phyloP scores from a whole-genome alignment of 306 rosid genomes.

The Prosopis cineraria region DNA sequence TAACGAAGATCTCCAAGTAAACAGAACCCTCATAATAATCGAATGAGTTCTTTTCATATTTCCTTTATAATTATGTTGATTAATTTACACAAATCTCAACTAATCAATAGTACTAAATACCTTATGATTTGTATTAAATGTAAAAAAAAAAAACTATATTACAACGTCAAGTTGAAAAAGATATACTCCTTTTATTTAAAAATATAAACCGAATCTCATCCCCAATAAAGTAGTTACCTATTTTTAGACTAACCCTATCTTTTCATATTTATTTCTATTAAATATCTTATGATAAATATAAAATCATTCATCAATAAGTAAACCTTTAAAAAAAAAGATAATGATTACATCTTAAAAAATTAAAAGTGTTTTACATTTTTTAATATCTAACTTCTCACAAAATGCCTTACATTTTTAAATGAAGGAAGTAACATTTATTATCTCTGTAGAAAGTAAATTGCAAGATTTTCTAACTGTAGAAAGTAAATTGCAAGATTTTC shows the following conservation, averaged over 20 bases:
- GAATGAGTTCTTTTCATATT: not conserved
- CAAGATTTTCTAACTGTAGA: constrained; percentile 44
- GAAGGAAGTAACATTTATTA: constrained; percentile 33
- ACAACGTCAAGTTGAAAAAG: constrained; percentile 15
- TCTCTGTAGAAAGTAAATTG: constrained; percentile 25
- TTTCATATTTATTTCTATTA: too few species aligned
- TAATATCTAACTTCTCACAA: too few species aligned
- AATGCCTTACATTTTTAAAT: too few species aligned
- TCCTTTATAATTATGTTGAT: not conserved
- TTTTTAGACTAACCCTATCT: too few species aligned
- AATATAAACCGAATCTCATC: too few species aligned
- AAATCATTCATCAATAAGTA: too few species aligned
- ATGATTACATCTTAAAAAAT: too few species aligned
- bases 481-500: constrained; percentile 22
- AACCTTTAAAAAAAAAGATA: too few species aligned
- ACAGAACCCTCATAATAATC: not conserved
- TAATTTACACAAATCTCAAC: constrained; percentile 15
- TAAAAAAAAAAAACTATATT: constrained; percentile 2
- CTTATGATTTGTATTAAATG: not conserved
- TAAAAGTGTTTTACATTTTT: too few species aligned
- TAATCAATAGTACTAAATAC: not conserved
- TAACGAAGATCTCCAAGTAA: not conserved
- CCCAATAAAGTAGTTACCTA: too few species aligned
- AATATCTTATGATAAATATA: too few species aligned
- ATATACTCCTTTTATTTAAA: too few species aligned